Evolutionary conservation across 139 green algal species (phyloP), one percentile per base, ranked within the genome.

Genomic region (Diplosphaera chodatii): DNA sequence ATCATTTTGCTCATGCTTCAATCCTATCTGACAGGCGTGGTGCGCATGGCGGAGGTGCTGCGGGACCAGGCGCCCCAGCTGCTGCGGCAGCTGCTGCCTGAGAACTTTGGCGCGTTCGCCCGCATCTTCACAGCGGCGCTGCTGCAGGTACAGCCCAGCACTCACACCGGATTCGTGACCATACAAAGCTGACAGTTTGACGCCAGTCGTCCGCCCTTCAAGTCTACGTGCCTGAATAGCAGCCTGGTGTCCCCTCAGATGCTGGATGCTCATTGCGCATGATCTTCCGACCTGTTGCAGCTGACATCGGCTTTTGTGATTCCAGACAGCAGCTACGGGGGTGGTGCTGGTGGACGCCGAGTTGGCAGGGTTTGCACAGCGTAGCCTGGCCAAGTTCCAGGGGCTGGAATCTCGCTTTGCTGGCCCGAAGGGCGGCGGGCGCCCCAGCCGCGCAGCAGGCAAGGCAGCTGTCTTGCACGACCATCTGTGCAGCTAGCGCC

Each of bases 91-190:
- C 72, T 91, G 66, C 75, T 81, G 20, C 74, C 67, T 0, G 80
- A 86, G 74, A 92, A 91, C 75, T 74, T 84, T 55, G 64, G 34
- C 0, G 73, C 78, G 68, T 85, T 92, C 71, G 86, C 87, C 4
- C 78, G 86, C 68, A 80, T 92, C 0, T 81, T 92, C 55, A 73
- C 69, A 1, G 76, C 80, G 21, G 85, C 82, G 0, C 68, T 90
- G 28, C 67, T 92, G 64, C 85, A 88, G 80, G 80, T 77, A 29
- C 1, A 66, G 29, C 37, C 3, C 5, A 2, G 4, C 31, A n/a
- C n/a, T n/a, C n/a, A n/a, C n/a, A n/a, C n/a, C n/a, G n/a, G n/a
- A n/a, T n/a, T n/a, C n/a, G n/a, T n/a, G n/a, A n/a, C n/a, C n/a
- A n/a, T n/a, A n/a, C n/a, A n/a, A n/a, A n/a, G n/a, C n/a, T n/a